Evolutionary conservation across 1,139 yeast genomes (phyloP), one percentile per base, ranked within the genome.

Genomic region (Suhomyces ambrosiae): DNA sequence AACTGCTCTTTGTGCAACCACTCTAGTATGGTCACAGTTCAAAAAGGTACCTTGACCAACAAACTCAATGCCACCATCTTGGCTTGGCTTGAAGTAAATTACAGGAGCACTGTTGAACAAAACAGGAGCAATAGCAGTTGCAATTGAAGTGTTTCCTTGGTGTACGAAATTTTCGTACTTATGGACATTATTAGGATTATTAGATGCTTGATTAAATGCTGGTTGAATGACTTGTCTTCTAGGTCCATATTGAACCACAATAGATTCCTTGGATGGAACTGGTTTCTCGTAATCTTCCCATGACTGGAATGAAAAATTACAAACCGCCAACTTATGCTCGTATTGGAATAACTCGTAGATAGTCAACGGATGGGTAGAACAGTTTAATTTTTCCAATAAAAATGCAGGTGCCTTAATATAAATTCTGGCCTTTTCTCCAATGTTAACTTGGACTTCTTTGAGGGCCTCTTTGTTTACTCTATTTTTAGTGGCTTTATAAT

Each of bases 281-380:
- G 98, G 95, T 41, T 79, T 76, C 33, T 83, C 87, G 53, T 82
- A 87, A 47, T 85, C 95, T 62, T 90, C 94, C 89, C 96, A 89
- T 26, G 94, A 77, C 50, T 82, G 82, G 47, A 89, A 78, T 11
- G 92, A 78, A 54, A 87, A 83, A 62, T 92, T 88, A 42, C 86
- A 82, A 27, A 86, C 85, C 0, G 95, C 85, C 47, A 80, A 74
- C 60, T 89, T 85, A 58, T 88, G 95, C 59, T 94, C 99, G 54
- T 89, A 90, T 42, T 82, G 79, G 46, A 89, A 68, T 49, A 94
- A 71, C 2, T 89, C 86, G 57, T 84, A 90, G 9, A 88, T 54
- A 1, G 79, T 71, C 46, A 86, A 76, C 30, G 90, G 84, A 12
- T 64, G 52, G 4, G 52, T 48, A 2, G 59, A 45, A 23, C 75